Evolutionary conservation across 306 rosid species (phyloP).

Genomic region (Hippophae tibetana): DNA sequence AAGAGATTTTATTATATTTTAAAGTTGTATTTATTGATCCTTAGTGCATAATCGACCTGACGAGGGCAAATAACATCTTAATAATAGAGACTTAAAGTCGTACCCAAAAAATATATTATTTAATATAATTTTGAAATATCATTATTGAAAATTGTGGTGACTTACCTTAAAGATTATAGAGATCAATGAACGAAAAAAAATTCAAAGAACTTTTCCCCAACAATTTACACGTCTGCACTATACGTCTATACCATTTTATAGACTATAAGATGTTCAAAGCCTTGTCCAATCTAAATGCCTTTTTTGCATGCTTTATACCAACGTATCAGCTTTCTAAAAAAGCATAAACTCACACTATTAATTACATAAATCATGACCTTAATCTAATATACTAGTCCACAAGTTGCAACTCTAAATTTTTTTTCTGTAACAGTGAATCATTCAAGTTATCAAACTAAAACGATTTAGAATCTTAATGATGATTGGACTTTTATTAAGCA

Average conservation of each 20-base stretch:
- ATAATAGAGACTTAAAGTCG: too few species aligned
- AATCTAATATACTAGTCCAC: slow-evolving; percentile 27
- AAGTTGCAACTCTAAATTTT: slow-evolving; percentile 11
- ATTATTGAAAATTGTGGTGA: too few species aligned
- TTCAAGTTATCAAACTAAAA: slow-evolving; percentile 17
- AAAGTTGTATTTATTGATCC: too few species aligned
- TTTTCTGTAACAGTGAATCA: slow-evolving; percentile 14
- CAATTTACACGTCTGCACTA: slow-evolving; percentile 10
- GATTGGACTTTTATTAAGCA: slow-evolving; percentile 37
- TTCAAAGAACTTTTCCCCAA: background rate
- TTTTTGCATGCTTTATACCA: slow-evolving; percentile 13
- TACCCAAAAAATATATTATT: too few species aligned
- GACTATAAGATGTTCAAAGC: slow-evolving; percentile 17
- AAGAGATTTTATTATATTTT: too few species aligned
- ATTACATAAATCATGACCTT: slow-evolving; percentile 16
- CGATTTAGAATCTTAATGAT: slow-evolving; percentile 21
- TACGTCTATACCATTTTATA: slow-evolving; percentile 9
- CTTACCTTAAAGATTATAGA: too few species aligned
- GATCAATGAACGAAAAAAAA: too few species aligned
- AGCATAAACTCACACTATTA: slow-evolving; percentile 18
- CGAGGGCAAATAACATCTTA: too few species aligned
- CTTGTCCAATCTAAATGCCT: slow-evolving; percentile 32
- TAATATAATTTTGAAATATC: too few species aligned
- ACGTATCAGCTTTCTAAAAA: slow-evolving; percentile 24
- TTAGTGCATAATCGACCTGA: too few species aligned